Evolutionary conservation across 257 asterid genomes (phyloP).

Genomic region (Plantago elongata): DNA sequence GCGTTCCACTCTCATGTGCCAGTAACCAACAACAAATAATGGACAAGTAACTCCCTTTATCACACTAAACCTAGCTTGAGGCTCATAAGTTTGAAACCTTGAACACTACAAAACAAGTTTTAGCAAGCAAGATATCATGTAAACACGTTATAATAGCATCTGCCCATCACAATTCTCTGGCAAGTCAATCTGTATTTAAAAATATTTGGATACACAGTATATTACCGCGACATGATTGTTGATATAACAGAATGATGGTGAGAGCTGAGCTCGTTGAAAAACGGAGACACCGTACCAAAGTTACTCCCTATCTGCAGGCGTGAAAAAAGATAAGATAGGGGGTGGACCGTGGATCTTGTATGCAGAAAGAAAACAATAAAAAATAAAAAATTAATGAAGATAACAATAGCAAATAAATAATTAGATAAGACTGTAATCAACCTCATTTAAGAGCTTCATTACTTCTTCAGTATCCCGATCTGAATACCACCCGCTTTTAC

Average conservation of each 20-base stretch:
- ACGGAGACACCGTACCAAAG: slow-evolving; percentile 45
- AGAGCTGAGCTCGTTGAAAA: slow-evolving; percentile 41
- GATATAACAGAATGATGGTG: slow-evolving; percentile 38
- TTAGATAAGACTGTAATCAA: slow-evolving; percentile 15
- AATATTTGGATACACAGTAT: slow-evolving; percentile 8
- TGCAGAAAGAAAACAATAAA: not conserved
- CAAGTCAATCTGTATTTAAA: slow-evolving; percentile 19
- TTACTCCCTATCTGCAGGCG: slow-evolving; percentile 38
- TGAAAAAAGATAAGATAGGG: slow-evolving; percentile 11
- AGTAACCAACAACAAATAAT: slow-evolving; percentile 10
- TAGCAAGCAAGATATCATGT: slow-evolving; percentile 12
- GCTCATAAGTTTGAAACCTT: slow-evolving; percentile 15
- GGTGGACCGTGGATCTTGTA: slow-evolving; percentile 2
- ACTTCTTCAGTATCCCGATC: slow-evolving; percentile 63
- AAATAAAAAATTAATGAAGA: slow-evolving; percentile 1
- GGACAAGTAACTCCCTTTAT: slow-evolving; percentile 16
- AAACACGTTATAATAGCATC: slow-evolving; percentile 2
- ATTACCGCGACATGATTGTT: slow-evolving; percentile 67
- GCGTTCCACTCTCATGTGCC: slow-evolving; percentile 2
- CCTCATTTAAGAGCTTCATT: slow-evolving; percentile 51
- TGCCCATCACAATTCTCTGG: slow-evolving; percentile 8
- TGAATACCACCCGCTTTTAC: slow-evolving; percentile 70
- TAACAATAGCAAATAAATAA: not conserved
- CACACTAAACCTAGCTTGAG: slow-evolving; percentile 8
- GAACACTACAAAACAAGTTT: slow-evolving; percentile 15